Evolutionary conservation across 1,284 basidiomycete species (phyloP).

Genomic region (Boletus sp.): DNA sequence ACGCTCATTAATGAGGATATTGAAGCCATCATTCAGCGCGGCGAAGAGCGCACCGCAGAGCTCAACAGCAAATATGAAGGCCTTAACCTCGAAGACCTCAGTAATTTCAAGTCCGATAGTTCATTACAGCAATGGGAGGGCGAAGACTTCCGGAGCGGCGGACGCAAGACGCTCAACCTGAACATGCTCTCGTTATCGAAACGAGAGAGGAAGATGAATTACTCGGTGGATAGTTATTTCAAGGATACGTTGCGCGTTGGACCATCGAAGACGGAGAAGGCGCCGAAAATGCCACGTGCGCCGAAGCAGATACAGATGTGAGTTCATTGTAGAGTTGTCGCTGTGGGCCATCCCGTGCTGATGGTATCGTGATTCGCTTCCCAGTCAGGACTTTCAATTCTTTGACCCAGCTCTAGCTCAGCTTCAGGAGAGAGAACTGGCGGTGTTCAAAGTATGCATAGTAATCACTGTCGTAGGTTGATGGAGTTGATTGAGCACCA

Average conservation of each 20-base stretch:
- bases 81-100: slow-evolving; percentile 88
- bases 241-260: slow-evolving; percentile 87
- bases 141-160: slow-evolving; percentile 79
- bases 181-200: slow-evolving; percentile 92
- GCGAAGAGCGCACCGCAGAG: slow-evolving; percentile 88
- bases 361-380: not conserved
- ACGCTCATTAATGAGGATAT: slow-evolving; percentile 90
- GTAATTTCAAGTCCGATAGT: slow-evolving; percentile 95
- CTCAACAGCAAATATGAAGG: slow-evolving; percentile 93
- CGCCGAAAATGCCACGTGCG: slow-evolving; percentile 79
- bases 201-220: slow-evolving; percentile 94
- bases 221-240: slow-evolving; percentile 93
- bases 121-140: slow-evolving; percentile 95
- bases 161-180: slow-evolving; percentile 72
- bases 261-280: slow-evolving; percentile 78
- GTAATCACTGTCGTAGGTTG: not conserved
- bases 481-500: not conserved
- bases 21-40: slow-evolving; percentile 89
- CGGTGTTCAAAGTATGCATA: slow-evolving; percentile 66
- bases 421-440: slow-evolving; percentile 87
- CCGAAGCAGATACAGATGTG: slow-evolving; percentile 88
- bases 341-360: not conserved
- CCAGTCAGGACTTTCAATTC: slow-evolving; percentile 96
- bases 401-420: slow-evolving; percentile 82
- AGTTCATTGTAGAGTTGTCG: slow-evolving; percentile 29